Evolutionary conservation across 768 basidiomycete species (phyloP).

Genomic region (Crucibulum laeve): DNA sequence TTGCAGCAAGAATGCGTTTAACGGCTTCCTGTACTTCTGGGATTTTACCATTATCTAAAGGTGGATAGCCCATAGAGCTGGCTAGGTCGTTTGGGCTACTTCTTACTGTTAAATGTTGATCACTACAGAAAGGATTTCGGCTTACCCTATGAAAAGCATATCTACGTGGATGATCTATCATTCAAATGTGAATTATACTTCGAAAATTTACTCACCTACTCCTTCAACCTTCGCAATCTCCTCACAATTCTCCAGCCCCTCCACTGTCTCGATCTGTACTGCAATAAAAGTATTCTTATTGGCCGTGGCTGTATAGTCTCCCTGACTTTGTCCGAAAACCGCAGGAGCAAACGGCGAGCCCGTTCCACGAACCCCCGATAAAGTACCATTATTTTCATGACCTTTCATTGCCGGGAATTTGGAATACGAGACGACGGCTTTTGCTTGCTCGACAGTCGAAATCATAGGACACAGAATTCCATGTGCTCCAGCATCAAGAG

Average conservation of each 20-base stretch:
- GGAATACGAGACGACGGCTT: background rate
- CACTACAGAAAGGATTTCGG: background rate
- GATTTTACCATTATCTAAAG: slow-evolving; percentile 13
- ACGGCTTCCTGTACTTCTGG: slow-evolving; percentile 15
- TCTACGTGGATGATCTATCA: background rate
- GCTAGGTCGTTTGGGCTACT: slow-evolving; percentile 15
- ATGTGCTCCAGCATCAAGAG: background rate
- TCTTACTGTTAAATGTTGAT: background rate
- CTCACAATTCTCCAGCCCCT: slow-evolving; percentile 15
- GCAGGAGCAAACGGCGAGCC: slow-evolving; percentile 16
- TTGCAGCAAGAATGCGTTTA: slow-evolving; percentile 10
- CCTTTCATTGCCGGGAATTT: background rate
- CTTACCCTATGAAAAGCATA: background rate
- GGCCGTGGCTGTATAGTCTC: slow-evolving; percentile 15
- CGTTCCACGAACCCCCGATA: slow-evolving; percentile 13
- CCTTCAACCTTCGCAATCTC: slow-evolving; percentile 16
- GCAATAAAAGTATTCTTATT: slow-evolving; percentile 15
- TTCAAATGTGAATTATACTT: background rate
- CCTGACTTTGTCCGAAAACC: slow-evolving; percentile 13
- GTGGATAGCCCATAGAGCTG: slow-evolving; percentile 13
- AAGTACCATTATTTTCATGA: background rate
- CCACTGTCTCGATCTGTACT: slow-evolving; percentile 14
- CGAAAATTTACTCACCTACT: slow-evolving; percentile 5
- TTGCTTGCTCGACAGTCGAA: background rate
- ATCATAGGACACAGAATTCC: background rate